These are phyloP conservation scores for Lathyrus sativus DNA, from an alignment of 306 rosid genomes.

Conservation along the genomic window DNA sequence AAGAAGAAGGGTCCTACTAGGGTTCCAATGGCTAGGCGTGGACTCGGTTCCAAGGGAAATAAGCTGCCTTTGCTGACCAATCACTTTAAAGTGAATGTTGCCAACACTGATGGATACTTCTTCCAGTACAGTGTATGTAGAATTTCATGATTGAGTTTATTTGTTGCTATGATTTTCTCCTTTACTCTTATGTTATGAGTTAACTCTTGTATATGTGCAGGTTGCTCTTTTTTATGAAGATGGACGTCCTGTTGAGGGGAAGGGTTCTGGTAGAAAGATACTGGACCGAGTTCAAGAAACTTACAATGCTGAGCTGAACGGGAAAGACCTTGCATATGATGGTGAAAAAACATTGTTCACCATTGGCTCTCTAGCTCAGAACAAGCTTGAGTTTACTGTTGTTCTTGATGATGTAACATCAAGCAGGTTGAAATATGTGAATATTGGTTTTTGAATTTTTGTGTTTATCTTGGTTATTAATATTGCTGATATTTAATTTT, in stretches of 20 bases:
- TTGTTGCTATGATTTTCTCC: background rate
- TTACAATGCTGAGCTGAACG: conserved; percentile 65
- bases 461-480: background rate
- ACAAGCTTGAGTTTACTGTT: conserved; percentile 80
- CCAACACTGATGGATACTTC: conserved; percentile 59
- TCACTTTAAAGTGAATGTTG: conserved; percentile 71
- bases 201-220: conserved; percentile 37
- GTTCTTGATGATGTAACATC: conserved; percentile 72
- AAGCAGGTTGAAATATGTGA: conserved; percentile 51
- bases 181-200: background rate
- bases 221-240: conserved; percentile 80
- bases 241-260: conserved; percentile 86
- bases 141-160: background rate
- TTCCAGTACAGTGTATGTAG: conserved; percentile 87
- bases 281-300: conserved; percentile 81
- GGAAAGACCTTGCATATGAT: conserved; percentile 87
- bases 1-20: conserved; percentile 57
- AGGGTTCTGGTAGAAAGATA: conserved; percentile 77
- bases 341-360: conserved; percentile 92
- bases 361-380: conserved; percentile 76
- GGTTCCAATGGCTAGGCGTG: conserved; percentile 73
- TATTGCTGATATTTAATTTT: background rate
- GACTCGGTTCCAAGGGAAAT: conserved; percentile 63
- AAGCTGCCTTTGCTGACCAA: conserved; percentile 64
- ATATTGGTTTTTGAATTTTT: background rate